Base-by-base conservation (phyloP, 345 rosid genomes). In the sweet orange (Citrus sinensis) region DNA sequence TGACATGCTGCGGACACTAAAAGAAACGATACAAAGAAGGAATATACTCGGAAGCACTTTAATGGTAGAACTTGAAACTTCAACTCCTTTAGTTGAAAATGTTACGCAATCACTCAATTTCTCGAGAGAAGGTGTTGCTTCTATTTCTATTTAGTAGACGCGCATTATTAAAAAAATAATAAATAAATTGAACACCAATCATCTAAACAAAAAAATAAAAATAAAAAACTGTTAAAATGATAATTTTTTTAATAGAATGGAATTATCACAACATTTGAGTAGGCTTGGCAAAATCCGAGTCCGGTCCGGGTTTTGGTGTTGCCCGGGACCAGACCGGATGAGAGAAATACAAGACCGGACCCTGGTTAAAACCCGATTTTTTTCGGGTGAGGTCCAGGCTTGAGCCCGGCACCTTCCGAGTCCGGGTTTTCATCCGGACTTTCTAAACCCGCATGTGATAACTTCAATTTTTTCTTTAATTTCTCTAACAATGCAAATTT, bases 1-100 rank as follows among this genome's bases (percentile, higher is more conserved):
- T 1, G 70, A 4, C 19, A 1, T 25, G 79, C 77, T 76, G 80
- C 80, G 74, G 77, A 81, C 80, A 76, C 80, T 71, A 62, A 13
- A 6, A 55, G 42, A 63, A 58, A 9, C 32, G 75, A 34, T 7
- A 25, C 20, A 49, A 0, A 59, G 25, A 65, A 46, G 37, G 82
- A 74, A 79, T 58, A 42, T 67, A 35, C 67, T 58, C 58, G 6
- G 7, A 46, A 46, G 34, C 24, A 14, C 22, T 46, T 69, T 17
- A 54, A 54, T 54, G 19, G 22, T 5, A 1, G 55, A 51, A 13
- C 5, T 13, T 4, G 55, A 16, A 42, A 11, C 51, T 69, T 19
- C 25, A 40, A 9, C 10, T 25, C 29, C 7, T 14, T 25, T 25
- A 2, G 6, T 42, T 42, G 30, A 42, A 7, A 69, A 24, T 39